A percentile compares a stretch with the other conserved stretches of the same genome.
phyloP scores from a whole-genome alignment of 768 basidiomycete species.

The Naganishia friedmannii region DNA sequence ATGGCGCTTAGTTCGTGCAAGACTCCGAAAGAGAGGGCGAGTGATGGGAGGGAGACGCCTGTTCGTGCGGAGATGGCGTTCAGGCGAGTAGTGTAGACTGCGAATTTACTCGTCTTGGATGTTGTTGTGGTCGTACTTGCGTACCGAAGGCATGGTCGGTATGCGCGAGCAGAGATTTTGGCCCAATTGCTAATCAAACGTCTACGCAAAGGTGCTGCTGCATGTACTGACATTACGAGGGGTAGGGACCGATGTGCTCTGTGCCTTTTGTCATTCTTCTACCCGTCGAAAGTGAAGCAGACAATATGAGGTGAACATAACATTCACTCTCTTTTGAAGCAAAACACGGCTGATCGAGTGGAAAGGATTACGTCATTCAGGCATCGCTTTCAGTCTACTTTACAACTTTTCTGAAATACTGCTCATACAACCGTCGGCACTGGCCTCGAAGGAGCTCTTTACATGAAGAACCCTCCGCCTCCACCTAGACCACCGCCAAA shows the following conservation, averaged over 20 bases:
- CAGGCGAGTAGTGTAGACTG: conserved; percentile 57
- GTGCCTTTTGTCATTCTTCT: too few species aligned
- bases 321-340: too few species aligned
- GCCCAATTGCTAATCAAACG: background rate
- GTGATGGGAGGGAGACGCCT: conserved; percentile 70
- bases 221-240: background rate
- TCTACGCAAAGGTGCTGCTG: background rate
- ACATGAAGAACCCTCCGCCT: conserved; percentile 12
- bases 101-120: conserved; percentile 7
- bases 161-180: background rate
- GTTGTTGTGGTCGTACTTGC: background rate
- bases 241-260: background rate
- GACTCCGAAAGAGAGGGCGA: conserved; percentile 72
- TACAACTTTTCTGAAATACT: too few species aligned
- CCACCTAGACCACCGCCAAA: background rate
- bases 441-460: background rate
- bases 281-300: too few species aligned
- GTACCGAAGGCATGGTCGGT: background rate
- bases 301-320: too few species aligned
- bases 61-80: conserved; percentile 65
- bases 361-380: conserved; percentile 3
- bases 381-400: too few species aligned
- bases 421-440: too few species aligned
- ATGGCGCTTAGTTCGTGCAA: conserved; percentile 83
- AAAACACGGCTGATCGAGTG: too few species aligned